A percentile compares a stretch with the other conserved stretches of the same genome.
Conservation (phyloP, 1,139 yeast species). For the Saccharomyces pastorianus region DNA sequence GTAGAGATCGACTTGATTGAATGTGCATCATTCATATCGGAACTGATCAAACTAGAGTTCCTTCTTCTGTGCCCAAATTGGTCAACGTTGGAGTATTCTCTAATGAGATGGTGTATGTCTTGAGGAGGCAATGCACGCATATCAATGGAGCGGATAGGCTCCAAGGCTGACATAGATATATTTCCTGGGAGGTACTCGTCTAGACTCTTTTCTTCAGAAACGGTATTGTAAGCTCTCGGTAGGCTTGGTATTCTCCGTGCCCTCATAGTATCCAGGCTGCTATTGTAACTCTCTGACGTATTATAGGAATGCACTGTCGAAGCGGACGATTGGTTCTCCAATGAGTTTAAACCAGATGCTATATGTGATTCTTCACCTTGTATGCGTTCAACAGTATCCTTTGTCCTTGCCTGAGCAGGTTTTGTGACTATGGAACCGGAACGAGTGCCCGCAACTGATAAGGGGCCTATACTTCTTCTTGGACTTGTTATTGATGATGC, state of each 20-base stretch:
- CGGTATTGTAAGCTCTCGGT: neutral
- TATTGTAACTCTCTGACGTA: neutral
- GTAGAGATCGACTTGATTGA: neutral
- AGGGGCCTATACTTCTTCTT: neutral
- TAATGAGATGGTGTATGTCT: slow-evolving; percentile 48
- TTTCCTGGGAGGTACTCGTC: neutral
- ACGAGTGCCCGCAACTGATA: neutral
- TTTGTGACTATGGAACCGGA: neutral
- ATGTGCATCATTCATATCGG: neutral
- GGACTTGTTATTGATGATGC: neutral
- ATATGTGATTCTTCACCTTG: neutral
- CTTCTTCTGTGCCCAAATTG: slow-evolving; percentile 25
- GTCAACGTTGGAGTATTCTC: slow-evolving; percentile 50
- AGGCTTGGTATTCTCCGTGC: neutral
- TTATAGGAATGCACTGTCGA: neutral
- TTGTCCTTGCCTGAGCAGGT: neutral
- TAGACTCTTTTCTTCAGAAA: neutral
- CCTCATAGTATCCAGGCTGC: neutral
- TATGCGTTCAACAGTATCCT: neutral
- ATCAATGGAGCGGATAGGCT: slow-evolving; percentile 21
- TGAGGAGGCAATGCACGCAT: slow-evolving; percentile 42
- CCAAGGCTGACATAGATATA: neutral
- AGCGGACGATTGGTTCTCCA: neutral
- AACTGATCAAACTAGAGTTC: slow-evolving; percentile 7
- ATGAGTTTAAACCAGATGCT: neutral